phyloP scores from a whole-genome alignment of 2,329 filamentous ascomycete genomes.

The Scedosporium minutisporum region DNA sequence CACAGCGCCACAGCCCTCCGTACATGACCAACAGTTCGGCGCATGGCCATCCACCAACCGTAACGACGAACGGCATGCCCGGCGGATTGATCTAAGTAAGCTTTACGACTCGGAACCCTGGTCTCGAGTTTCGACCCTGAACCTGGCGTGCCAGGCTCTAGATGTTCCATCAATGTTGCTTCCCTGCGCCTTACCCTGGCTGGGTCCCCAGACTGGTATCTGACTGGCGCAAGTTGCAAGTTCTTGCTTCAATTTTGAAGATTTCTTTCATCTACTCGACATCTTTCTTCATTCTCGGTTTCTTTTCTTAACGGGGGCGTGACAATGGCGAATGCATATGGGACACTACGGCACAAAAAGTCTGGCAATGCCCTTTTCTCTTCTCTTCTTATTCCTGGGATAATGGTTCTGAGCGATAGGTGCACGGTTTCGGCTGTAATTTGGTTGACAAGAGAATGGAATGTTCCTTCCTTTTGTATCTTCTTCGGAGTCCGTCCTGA shows the following conservation, averaged over 20 bases:
- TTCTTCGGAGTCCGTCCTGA: not conserved
- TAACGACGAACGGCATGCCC: constrained; percentile 19
- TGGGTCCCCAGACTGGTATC: not conserved
- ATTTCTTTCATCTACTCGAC: constrained; percentile 3
- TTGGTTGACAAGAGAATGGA: not conserved
- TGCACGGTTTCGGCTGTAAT: not conserved
- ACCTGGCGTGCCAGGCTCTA: not conserved
- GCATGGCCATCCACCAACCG: not conserved
- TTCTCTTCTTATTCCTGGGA: not conserved
- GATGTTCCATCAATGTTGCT: not conserved
- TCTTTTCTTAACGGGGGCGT: not conserved
- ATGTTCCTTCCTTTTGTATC: not conserved
- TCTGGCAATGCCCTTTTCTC: not conserved
- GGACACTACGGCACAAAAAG: not conserved
- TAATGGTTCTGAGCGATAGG: not conserved
- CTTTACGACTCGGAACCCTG: not conserved
- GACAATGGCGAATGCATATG: not conserved
- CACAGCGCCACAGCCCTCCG: constrained; percentile 11
- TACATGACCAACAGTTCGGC: not conserved
- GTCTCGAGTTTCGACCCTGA: not conserved
- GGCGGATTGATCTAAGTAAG: constrained; percentile 35
- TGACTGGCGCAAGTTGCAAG: not conserved
- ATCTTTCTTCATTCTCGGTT: not conserved
- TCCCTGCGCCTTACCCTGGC: not conserved
- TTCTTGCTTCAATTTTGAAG: not conserved